Evolutionary conservation across 1,139 yeast species (phyloP), one percentile per base, ranked within the genome.

Genomic region (Hemisphaericaspora xylanilytica): DNA sequence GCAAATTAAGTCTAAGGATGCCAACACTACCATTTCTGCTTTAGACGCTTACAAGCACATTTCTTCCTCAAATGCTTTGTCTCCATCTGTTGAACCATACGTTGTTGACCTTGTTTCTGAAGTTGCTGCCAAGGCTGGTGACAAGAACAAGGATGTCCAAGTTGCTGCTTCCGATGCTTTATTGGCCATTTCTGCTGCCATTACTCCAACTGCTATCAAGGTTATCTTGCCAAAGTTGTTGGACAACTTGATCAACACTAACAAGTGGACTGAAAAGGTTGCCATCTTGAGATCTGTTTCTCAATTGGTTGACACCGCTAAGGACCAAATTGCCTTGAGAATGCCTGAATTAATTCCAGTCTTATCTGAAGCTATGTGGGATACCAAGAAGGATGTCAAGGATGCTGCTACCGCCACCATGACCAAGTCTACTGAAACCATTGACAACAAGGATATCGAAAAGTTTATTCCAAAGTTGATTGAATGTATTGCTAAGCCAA

Each of bases 291-390:
- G 79, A 61, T 84, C 96, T 56, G 73, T 92, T 60, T 72, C 95
- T 53, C 81, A 81, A 58, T 79, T 92, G 62, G 98, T 92, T 61
- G 95, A 88, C 67, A 79, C 89, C 56, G 96, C 98, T 58, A 92
- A 90, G 72, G 88, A 75, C 59, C 98, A 90, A 79, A 77, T 92
- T 59, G 96, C 98, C 58, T 80, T 92, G 65, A 88, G 97, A 80
- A 90, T 92, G 97, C 96, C 97, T 62, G 97, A 92, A 78, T 83
- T 92, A 71, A 90, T 92, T 62, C 98, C 98, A 70, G 94, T 85
- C 53, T 78, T 92, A 63, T 92, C 98, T 55, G 98, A 92, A 78
- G 87, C 97, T 59, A 92, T 92, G 97, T 92, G 98, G 98, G 98
- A 92, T 73, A 92, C 98, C 75, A 92, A 92, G 83, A 80, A 81